These are phyloP conservation scores for Aspergillus campestris DNA, from an alignment of 495 filamentous ascomycete genomes.

Conservation along the genomic window DNA sequence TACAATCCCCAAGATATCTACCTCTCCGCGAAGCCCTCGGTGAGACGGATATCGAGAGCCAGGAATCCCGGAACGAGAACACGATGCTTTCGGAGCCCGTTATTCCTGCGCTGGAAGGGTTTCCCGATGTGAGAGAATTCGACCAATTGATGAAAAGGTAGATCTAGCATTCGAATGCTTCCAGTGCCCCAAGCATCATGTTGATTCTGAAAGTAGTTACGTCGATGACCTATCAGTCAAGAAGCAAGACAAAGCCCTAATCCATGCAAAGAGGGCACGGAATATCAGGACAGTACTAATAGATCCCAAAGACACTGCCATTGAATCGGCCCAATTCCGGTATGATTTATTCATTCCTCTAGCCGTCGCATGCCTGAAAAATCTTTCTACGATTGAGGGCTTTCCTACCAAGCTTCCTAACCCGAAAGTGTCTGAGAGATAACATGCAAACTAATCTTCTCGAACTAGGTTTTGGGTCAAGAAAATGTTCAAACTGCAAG, in stretches of 20 bases:
- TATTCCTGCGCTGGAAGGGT: constrained; percentile 38
- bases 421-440: neutral
- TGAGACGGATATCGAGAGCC: constrained; percentile 36
- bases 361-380: neutral
- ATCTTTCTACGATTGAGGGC: too few relatives aligned
- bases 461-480: constrained; percentile 48
- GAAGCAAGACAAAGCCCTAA: constrained; percentile 53
- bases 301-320: constrained; percentile 49
- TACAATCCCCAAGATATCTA: constrained; percentile 28
- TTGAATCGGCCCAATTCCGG: constrained; percentile 51
- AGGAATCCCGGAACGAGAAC: constrained; percentile 35
- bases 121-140: constrained; percentile 45
- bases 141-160: constrained; percentile 48
- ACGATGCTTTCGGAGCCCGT: constrained; percentile 39
- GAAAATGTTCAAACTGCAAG: constrained; percentile 50
- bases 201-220: constrained; percentile 23
- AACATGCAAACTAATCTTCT: constrained; percentile 6
- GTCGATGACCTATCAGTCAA: constrained; percentile 46
- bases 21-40: constrained; percentile 26
- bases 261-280: constrained; percentile 44
- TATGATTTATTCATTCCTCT: constrained; percentile 14
- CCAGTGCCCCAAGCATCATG: neutral
- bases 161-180: neutral
- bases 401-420: too few relatives aligned
- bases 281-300: constrained; percentile 46